Base-by-base conservation (phyloP, 305 asterid species). In the Rubia peregrina region DNA sequence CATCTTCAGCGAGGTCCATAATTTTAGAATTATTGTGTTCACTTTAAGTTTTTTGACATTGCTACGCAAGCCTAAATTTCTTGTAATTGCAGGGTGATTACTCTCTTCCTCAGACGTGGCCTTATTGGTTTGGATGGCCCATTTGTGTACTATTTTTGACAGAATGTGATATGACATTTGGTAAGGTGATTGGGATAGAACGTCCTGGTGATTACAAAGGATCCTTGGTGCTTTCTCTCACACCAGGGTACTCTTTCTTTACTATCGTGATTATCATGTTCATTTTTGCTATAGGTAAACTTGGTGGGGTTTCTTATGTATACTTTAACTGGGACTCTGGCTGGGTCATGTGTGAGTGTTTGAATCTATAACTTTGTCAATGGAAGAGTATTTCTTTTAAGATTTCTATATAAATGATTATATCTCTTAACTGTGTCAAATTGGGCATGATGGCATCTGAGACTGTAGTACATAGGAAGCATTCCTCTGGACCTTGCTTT, bases 101-200 rank as follows among this genome's bases (percentile, higher is more conserved):
- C 82, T 88, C 92, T 7, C 91, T 83, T 77, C 98, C 98, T 78
- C 81, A 87, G 76, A 76, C 82, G 71, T 90, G 92, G 95, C 91
- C 98, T 55, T 83, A 85, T 66, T 86, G 86, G 90, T 84, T 77
- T 79, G 96, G 90, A 77, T 81, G 93, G 82, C 98, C 98, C n/a
- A 76, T 92, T 9, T 84, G 87, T 80, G 83, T 87, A 21, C 81
- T 92, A 69, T 85, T 86, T 82, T 74, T 92, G 87, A 92, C 93
- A 5, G 93, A 80, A 68, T 90, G 96, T 76, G 97, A 90, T 48
- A 83, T 92, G 90, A 74, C 89, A 61, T 90, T 88, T 53, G 96
- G 97, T 66, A 90, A 81, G 86, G 74, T 80, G 43, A 81, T 92
- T 53, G 48, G 82, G 26, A 66, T 62, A 30, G 95, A 92, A 57